A percentile compares a stretch with the other conserved stretches of the same genome.
These are phyloP conservation scores for Paxillus rubicundulus DNA, from an alignment of 768 basidiomycete genomes.

Conservation along the genomic window DNA sequence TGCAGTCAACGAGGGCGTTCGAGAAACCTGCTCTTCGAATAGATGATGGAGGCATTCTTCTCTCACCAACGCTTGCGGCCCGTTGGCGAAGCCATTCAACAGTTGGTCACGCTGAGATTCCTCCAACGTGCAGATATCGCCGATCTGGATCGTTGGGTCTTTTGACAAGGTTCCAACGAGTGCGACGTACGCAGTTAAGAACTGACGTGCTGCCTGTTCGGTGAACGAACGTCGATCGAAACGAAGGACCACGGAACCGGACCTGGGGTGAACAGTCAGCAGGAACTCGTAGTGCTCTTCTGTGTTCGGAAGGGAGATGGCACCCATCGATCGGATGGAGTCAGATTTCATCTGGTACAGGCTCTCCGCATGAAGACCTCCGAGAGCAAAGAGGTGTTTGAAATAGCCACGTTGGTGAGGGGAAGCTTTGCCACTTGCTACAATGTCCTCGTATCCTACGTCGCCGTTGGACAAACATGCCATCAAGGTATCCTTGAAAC, in stretches of 20 bases:
- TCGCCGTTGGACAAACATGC: constrained; percentile 7
- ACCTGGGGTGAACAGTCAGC: constrained; percentile 9
- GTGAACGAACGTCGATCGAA: constrained; percentile 11
- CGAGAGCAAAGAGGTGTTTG: constrained; percentile 14
- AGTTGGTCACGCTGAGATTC: constrained; percentile 5
- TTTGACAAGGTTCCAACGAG: constrained; percentile 6
- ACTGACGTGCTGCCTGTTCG: constrained; percentile 10
- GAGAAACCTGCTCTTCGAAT: constrained; percentile 7
- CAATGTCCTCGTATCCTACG: constrained; percentile 14
- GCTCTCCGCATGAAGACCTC: constrained; percentile 7
- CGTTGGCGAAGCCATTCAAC: constrained; percentile 6
- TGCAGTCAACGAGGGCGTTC: constrained; percentile 5
- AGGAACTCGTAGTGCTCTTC: constrained; percentile 14
- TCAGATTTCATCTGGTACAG: background rate
- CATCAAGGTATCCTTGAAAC: constrained; percentile 8
- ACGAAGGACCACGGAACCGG: constrained; percentile 11
- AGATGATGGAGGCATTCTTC: constrained; percentile 5
- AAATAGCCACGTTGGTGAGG: constrained; percentile 9
- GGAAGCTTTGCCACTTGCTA: constrained; percentile 10
- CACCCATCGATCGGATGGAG: background rate
- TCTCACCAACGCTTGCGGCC: background rate
- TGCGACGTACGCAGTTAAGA: constrained; percentile 8
- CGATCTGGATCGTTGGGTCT: constrained; percentile 4
- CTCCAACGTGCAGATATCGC: constrained; percentile 6
- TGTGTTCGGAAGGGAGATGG: constrained; percentile 6